These are phyloP conservation scores for Aspergillus sp. DNA, from an alignment of 2,329 filamentous ascomycete species.

Conservation along the genomic window DNA sequence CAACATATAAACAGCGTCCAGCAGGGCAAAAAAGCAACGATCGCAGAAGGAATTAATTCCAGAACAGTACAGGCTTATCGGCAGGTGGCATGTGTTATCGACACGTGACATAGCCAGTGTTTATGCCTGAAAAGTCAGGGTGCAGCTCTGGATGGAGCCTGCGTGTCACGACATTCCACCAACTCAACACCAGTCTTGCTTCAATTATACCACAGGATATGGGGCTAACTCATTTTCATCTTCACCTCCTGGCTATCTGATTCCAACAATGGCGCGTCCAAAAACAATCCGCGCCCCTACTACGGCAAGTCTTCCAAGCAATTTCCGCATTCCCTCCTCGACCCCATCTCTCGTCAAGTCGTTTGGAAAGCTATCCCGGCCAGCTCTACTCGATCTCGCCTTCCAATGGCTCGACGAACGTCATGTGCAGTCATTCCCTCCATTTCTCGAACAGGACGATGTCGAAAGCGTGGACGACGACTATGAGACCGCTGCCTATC, in stretches of 20 bases:
- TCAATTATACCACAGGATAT: neutral
- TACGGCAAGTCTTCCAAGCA: constrained; percentile 65
- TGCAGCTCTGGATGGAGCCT: neutral
- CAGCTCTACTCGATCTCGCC: constrained; percentile 66
- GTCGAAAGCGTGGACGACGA: constrained; percentile 51
- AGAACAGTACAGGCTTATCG: too few relatives aligned
- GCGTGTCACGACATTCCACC: neutral
- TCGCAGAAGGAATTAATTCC: too few relatives aligned
- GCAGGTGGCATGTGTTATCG: too few relatives aligned
- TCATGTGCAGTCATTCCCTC: constrained; percentile 56
- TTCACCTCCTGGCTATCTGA: neutral
- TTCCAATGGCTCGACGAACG: constrained; percentile 72
- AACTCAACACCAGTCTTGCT: neutral
- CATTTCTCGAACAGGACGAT: constrained; percentile 53
- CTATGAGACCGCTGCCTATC: constrained; percentile 63
- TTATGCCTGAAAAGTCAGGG: neutral
- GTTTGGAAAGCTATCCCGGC: constrained; percentile 65
- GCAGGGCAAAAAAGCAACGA: neutral
- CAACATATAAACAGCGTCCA: too few relatives aligned
- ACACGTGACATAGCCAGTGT: too few relatives aligned
- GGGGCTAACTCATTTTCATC: neutral
- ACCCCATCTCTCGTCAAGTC: constrained; percentile 62
- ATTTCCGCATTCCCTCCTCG: constrained; percentile 61
- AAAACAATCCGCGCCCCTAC: constrained; percentile 55
- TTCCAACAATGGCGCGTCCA: constrained; percentile 24